phyloP scores from a whole-genome alignment of 192 early-diverging fungal species.

The Umbelopsis ramanniana region DNA sequence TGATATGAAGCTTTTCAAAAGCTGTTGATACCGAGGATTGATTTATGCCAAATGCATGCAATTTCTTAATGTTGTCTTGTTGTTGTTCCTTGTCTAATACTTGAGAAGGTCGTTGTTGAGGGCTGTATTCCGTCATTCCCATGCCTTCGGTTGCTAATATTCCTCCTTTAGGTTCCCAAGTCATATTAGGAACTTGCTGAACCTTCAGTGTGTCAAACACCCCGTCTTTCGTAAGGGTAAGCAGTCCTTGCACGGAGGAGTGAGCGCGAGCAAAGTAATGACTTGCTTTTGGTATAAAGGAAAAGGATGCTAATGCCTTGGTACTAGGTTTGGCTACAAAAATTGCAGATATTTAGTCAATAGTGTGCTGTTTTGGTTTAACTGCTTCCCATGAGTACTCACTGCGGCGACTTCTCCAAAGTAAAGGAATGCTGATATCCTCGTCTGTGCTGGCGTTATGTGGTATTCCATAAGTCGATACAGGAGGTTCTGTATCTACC shows the following conservation, averaged over 20 bases:
- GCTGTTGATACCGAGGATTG: not conserved
- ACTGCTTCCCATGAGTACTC: not conserved
- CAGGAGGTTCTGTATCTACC: not conserved
- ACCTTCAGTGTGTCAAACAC: slow-evolving; percentile 53
- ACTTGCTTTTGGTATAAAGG: slow-evolving; percentile 48
- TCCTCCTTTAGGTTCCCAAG: slow-evolving; percentile 61
- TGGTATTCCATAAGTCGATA: not conserved
- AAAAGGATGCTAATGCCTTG: slow-evolving; percentile 51
- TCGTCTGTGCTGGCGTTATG: slow-evolving; percentile 7
- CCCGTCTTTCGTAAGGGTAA: slow-evolving; percentile 59
- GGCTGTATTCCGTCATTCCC: slow-evolving; percentile 13
- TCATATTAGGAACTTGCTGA: slow-evolving; percentile 53
- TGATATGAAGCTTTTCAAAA: not conserved
- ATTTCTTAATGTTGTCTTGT: not conserved
- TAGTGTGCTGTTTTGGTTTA: no score
- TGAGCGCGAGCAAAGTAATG: slow-evolving; percentile 25
- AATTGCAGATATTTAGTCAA: not conserved
- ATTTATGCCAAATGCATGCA: slow-evolving; percentile 3
- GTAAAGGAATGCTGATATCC: slow-evolving; percentile 46
- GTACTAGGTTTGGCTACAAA: slow-evolving; percentile 37
- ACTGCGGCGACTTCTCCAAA: slow-evolving; percentile 35
- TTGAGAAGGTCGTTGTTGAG: not conserved
- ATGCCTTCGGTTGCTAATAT: slow-evolving; percentile 47
- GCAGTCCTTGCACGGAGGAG: slow-evolving; percentile 48
- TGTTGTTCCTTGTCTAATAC: not conserved